Base-by-base conservation (phyloP, 768 basidiomycete species). In the Suillus luteus region DNA sequence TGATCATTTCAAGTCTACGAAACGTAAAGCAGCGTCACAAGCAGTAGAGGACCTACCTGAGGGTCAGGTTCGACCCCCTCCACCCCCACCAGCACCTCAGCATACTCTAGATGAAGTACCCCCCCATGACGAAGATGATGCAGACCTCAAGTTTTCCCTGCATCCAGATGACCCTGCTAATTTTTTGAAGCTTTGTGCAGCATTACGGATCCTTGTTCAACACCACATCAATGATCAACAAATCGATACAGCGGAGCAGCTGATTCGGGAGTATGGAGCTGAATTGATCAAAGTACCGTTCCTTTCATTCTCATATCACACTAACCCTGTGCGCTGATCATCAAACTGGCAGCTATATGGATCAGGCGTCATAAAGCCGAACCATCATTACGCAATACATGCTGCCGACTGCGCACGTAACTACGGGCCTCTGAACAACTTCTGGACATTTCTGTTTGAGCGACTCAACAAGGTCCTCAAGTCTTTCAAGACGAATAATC, bases 361-460 rank as follows among this genome's bases (percentile, higher is more conserved):
- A 0, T 62, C 66, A 1, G 62, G 61, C 0, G 67, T 70, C 2
- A 70, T 81, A 7, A 67, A 68, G 17, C 80, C 78, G 0, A 81
- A 80, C 62, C 75, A 78, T 51, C 80, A 81, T 62, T 80, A 74
- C 43, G 66, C 70, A 0, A 76, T 68, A 0, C 79, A 81, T 55
- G 69, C 71, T 1, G 37, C 66, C 0, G 68, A 68, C 0, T 71
- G 62, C 43, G 67, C 76, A 0, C 68, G 64, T 0, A 72, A 77
- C 49, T 80, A 70, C 62, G 77, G 80, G 0, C 78, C 80, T 2
- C 63, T 80, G 0, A 71, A 76, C 40, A 71, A 69, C 14, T 80
- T 79, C 54, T 81, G 78, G 79, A 75, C 70, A 0, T 79, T 79
- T 57, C 65, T 78, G 1, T 76, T 73, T 35, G 79, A 79, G 48